Evolutionary conservation across 2,329 filamentous ascomycete species (phyloP), one percentile per base, ranked within the genome.

Genomic region (Fusarium denticulatum): DNA sequence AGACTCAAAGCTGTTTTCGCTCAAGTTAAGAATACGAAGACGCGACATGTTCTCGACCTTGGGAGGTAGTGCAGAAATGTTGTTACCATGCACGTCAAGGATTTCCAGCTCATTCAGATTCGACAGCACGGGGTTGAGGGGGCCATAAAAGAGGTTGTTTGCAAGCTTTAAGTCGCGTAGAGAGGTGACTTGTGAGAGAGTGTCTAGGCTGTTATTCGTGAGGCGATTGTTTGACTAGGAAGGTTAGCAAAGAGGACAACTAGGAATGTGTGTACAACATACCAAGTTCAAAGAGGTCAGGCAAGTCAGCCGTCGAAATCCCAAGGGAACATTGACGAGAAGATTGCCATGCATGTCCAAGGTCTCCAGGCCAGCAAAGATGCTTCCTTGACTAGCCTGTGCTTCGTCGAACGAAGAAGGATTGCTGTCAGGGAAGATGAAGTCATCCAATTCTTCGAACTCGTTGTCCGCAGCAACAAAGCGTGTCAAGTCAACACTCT

Each of bases 381-480:
- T 92, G 74, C 92, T 92, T 3, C 90, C 93, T 65, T 87, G 86
- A 8, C 87, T 86, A 43, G 93, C 88, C n/a, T 92, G 91, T 24
- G 93, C 89, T 36, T 91, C 88, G 13, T 89, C 86, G 43, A 90
- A 81, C 24, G 88, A 85, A 15, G 86, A 84, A 1, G 88, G 86
- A 40, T 86, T 85, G 26, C 87, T 82, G 76, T 98, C 95, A 1
- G 96, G 95, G 76, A 98, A 98, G 24, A 95, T 85, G 5, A 86
- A 84, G 24, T 96, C 93, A 6, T 90, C 88, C 39, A 98, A 86
- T 37, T 86, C 85, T 77, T 94, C 90, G 53, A 99, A 82, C 78
- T 97, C 94, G 78, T 99, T 98, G 79, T 97, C 95, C 14, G 96
- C 95, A 11, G 93, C 95, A 72, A 96, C 90, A 56, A 98, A 91